These are phyloP conservation scores for Venturia pyrina DNA, from an alignment of 2,329 filamentous ascomycete species.

Conservation along the genomic window DNA sequence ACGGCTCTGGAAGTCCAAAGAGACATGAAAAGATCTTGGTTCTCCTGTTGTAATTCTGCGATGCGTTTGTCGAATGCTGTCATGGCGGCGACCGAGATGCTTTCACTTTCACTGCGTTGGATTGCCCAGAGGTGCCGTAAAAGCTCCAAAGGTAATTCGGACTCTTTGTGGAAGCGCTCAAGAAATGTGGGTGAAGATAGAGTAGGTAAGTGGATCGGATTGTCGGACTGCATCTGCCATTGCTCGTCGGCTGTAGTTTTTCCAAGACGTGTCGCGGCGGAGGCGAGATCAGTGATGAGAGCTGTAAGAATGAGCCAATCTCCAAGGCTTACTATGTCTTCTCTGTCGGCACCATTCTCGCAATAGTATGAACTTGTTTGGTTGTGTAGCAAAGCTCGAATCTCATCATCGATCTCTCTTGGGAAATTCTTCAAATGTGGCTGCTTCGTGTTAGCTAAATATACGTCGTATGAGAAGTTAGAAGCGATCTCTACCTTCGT, in stretches of 20 bases:
- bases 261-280: background rate
- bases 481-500: background rate
- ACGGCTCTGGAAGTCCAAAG: constrained; percentile 25
- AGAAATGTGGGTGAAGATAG: background rate
- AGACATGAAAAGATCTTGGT: constrained; percentile 21
- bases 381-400: background rate
- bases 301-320: background rate
- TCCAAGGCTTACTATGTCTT: background rate
- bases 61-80: constrained; percentile 14
- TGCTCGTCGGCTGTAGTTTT: background rate
- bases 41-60: constrained; percentile 20
- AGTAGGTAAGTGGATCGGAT: background rate
- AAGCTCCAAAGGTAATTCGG: constrained; percentile 6
- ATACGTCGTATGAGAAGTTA: background rate
- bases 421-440: constrained; percentile 1
- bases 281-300: constrained; percentile 1
- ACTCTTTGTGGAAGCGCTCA: constrained; percentile 1
- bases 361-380: background rate
- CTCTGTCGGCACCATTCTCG: background rate
- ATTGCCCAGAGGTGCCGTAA: background rate
- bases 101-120: background rate
- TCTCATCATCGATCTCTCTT: background rate
- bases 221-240: background rate
- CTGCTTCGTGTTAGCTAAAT: background rate
- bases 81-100: background rate